Conservation (phyloP, 208 protist species). For the Giardia muris region DNA sequence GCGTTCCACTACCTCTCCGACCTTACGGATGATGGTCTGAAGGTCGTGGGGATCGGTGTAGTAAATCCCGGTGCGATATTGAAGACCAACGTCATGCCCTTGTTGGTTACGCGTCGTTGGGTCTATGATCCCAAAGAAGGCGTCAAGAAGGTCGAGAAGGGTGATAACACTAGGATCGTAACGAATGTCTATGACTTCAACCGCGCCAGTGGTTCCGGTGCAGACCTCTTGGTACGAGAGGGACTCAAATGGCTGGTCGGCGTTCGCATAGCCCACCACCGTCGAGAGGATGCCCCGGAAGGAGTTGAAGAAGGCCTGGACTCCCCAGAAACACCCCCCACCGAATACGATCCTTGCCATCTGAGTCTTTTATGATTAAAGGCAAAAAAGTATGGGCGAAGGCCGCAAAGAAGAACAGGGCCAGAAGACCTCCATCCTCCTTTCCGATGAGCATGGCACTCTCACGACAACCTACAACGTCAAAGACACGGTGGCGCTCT, state of each 20-base stretch:
- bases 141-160: slow-evolving; percentile 23
- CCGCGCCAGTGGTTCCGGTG: slow-evolving; percentile 28
- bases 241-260: neutral
- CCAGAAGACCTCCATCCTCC: neutral
- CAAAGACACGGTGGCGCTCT: neutral
- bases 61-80: slow-evolving; percentile 37
- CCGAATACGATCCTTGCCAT: neutral
- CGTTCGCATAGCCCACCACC: slow-evolving; percentile 26
- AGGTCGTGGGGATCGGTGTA: neutral
- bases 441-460: neutral
- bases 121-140: slow-evolving; percentile 32
- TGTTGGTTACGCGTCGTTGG: slow-evolving; percentile 36
- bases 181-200: slow-evolving; percentile 34
- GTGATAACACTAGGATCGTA: slow-evolving; percentile 33
- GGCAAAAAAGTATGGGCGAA: too few relatives aligned
- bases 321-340: slow-evolving; percentile 38
- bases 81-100: slow-evolving; percentile 27
- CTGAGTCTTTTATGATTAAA: neutral
- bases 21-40: neutral
- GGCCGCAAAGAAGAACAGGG: too few relatives aligned
- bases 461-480: neutral
- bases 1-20: neutral
- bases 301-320: slow-evolving; percentile 14
- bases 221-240: slow-evolving; percentile 40
- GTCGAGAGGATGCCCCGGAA: slow-evolving; percentile 30